phyloP scores from a whole-genome alignment of 805 yeast species.

The Lachancea sp. region DNA sequence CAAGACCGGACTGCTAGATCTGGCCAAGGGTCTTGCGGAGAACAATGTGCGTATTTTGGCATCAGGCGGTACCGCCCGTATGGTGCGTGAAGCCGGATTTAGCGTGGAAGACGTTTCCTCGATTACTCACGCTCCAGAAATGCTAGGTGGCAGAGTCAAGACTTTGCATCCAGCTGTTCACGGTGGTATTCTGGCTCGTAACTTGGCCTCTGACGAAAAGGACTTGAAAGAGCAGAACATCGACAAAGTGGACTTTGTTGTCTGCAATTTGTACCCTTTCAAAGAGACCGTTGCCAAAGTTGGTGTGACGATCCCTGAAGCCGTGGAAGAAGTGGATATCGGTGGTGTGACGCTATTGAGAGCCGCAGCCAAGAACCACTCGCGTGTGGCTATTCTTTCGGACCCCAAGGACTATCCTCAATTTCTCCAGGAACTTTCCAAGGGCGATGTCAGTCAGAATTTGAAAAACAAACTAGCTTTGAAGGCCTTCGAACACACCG shows the following conservation, averaged over 20 bases:
- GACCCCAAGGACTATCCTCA: conserved; percentile 91
- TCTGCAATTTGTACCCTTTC: conserved; percentile 96
- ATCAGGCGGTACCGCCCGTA: conserved; percentile 93
- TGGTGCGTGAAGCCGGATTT: conserved; percentile 96
- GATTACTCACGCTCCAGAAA: conserved; percentile 97
- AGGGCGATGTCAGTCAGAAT: conserved; percentile 63
- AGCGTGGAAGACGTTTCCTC: conserved; percentile 93
- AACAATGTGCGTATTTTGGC: conserved; percentile 90
- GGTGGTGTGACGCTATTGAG: conserved; percentile 96
- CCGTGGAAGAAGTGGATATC: conserved; percentile 96
- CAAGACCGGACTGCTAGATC: conserved; percentile 91
- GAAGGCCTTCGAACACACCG: conserved; percentile 97
- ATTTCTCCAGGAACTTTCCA: conserved; percentile 72
- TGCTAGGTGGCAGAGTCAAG: conserved; percentile 97
- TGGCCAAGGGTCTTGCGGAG: conserved; percentile 89
- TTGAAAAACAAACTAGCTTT: conserved; percentile 81
- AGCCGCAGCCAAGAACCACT: conserved; percentile 98
- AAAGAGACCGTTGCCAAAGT: conserved; percentile 94
- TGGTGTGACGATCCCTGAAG: conserved; percentile 93
- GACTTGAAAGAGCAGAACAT: conserved; percentile 86
- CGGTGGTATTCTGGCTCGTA: conserved; percentile 94
- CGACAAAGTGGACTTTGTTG: conserved; percentile 93
- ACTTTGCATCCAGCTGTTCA: conserved; percentile 98
- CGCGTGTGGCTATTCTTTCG: conserved; percentile 89
- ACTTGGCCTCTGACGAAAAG: conserved; percentile 81